phyloP scores from a whole-genome alignment of 768 basidiomycete genomes.

The Agaricus blazei region DNA sequence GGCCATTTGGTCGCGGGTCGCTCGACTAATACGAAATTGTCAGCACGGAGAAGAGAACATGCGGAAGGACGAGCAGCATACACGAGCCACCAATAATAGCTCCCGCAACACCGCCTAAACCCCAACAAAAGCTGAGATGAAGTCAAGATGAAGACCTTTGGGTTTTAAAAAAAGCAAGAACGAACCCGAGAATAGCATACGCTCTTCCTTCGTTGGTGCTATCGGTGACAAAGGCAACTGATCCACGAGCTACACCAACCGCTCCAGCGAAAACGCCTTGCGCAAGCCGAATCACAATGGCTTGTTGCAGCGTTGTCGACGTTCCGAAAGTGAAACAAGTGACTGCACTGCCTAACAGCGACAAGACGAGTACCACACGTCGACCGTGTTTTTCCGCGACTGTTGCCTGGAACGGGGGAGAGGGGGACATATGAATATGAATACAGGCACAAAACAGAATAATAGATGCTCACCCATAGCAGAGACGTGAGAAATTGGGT shows the following conservation, averaged over 20 bases:
- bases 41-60: constrained; percentile 9
- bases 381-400: constrained; percentile 89
- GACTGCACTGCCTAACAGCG: constrained; percentile 79
- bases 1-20: constrained; percentile 88
- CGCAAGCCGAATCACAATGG: constrained; percentile 78
- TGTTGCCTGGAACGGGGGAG: constrained; percentile 54
- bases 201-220: constrained; percentile 90
- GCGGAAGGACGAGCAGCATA: constrained; percentile 32
- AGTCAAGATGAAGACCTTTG: constrained; percentile 2
- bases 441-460: constrained; percentile 1
- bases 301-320: constrained; percentile 68
- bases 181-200: constrained; percentile 86
- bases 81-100: constrained; percentile 82
- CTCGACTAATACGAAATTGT: constrained; percentile 49
- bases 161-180: constrained; percentile 4
- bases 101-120: constrained; percentile 90
- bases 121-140: constrained; percentile 80
- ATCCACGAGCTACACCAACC: constrained; percentile 90
- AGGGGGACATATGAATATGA: not conserved
- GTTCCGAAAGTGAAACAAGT: constrained; percentile 80
- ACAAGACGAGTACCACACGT: constrained; percentile 78
- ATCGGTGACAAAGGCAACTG: constrained; percentile 84
- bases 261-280: constrained; percentile 93
- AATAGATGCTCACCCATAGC: constrained; percentile 63
- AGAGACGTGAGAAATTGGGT: constrained; percentile 95